A percentile compares a stretch with the other conserved stretches of the same genome.
phyloP scores from a whole-genome alignment of 2,329 filamentous ascomycete species.

The Thelonectria blattea region DNA sequence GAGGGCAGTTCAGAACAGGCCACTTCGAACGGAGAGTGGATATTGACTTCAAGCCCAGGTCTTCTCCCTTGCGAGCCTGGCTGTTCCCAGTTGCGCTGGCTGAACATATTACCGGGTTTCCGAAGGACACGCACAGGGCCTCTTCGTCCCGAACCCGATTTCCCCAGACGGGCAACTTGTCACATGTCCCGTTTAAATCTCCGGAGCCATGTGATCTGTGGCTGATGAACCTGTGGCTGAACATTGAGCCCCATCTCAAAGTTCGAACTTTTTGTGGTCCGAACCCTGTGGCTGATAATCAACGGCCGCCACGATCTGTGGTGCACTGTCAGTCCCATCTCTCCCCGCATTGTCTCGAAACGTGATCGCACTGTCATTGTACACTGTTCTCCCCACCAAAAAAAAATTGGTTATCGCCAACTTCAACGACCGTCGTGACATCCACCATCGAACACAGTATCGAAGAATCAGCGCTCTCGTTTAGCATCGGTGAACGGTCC shows the following conservation, averaged over 20 bases:
- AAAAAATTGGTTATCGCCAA: conserved; percentile 32
- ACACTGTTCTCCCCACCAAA: conserved; percentile 30
- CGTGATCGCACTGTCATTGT: conserved; percentile 8
- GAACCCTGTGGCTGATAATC: background rate
- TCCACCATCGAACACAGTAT: conserved; percentile 16
- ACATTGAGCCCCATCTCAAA: background rate
- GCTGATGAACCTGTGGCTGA: conserved; percentile 19
- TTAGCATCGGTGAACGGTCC: background rate
- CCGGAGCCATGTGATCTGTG: conserved; percentile 7
- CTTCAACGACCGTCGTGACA: conserved; percentile 22
- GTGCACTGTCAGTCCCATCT: background rate
- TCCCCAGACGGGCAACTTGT: conserved; percentile 23
- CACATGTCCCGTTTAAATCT: conserved; percentile 19
- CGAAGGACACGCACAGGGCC: background rate
- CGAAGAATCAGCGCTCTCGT: conserved; percentile 6
- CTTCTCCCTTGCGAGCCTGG: background rate
- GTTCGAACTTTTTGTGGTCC: no score
- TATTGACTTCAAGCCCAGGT: background rate
- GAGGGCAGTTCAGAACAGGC: background rate
- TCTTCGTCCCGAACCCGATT: background rate
- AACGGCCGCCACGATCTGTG: background rate
- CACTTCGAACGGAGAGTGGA: background rate
- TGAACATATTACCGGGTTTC: conserved; percentile 12
- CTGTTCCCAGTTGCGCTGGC: background rate
- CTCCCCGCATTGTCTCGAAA: background rate